These are phyloP conservation scores for Pythium volutum DNA, from an alignment of 352 stramenopile species.

Conservation along the genomic window DNA sequence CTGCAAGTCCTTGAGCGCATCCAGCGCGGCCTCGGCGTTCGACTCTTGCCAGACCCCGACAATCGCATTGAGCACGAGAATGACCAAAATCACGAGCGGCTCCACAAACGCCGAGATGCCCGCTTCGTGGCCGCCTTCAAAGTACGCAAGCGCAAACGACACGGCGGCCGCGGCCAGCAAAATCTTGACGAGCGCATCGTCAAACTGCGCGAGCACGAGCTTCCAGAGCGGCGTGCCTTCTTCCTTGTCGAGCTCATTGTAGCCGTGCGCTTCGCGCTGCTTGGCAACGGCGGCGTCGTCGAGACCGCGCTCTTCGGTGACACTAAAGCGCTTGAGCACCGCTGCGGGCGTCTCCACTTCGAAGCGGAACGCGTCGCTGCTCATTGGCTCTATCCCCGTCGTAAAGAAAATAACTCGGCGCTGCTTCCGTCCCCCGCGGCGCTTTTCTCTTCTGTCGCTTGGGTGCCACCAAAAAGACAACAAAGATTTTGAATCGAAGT, in stretches of 20 bases:
- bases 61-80: conserved; percentile 95
- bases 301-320: conserved; percentile 59
- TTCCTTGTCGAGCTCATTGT: conserved; percentile 90
- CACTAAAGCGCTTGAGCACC: conserved; percentile 77
- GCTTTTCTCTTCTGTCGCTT: conserved; percentile 13
- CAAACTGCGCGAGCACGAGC: conserved; percentile 98
- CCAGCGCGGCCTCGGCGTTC: conserved; percentile 91
- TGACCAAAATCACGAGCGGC: conserved; percentile 96
- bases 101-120: conserved; percentile 94
- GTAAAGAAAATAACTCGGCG: background rate
- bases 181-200: conserved; percentile 98
- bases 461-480: background rate
- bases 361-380: conserved; percentile 31
- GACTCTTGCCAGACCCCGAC: conserved; percentile 97
- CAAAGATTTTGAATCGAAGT: conserved; percentile 35
- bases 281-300: conserved; percentile 51
- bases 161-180: conserved; percentile 95
- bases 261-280: conserved; percentile 59
- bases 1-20: conserved; percentile 96
- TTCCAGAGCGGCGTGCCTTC: conserved; percentile 89
- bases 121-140: conserved; percentile 87
- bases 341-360: conserved; percentile 64
- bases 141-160: conserved; percentile 91
- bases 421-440: conserved; percentile 2
- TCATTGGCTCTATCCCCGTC: conserved; percentile 9